Conservation (phyloP, 768 basidiomycete species). For the Suillus occidentalis region DNA sequence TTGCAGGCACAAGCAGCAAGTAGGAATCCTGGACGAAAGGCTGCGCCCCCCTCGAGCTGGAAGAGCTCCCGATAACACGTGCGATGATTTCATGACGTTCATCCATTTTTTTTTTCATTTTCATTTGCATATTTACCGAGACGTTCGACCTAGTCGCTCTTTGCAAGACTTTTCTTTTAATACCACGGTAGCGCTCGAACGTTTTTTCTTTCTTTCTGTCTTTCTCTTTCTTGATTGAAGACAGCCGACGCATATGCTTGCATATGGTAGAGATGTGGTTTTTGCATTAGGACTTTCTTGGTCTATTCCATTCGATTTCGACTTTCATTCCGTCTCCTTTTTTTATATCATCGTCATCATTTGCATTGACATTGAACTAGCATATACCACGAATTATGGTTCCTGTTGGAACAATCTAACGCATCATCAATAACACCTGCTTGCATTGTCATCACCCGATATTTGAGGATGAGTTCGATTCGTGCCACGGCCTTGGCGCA, state of each 20-base stretch:
- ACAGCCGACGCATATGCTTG: not conserved
- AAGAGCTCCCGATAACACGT: conserved; percentile 33
- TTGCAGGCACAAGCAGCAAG: conserved; percentile 16
- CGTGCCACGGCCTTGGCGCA: not conserved
- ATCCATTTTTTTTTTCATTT: not conserved
- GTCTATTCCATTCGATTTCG: not conserved
- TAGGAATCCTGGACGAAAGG: conserved; percentile 27
- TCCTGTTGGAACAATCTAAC: not conserved
- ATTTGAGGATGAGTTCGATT: not conserved
- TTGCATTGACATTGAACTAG: conserved; percentile 11
- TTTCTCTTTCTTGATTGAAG: not conserved
- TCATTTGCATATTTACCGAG: conserved; percentile 4
- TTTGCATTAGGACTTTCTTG: not conserved
- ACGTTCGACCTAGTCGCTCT: not conserved
- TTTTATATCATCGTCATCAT: not conserved
- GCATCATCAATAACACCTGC: not conserved
- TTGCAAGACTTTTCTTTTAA: not conserved
- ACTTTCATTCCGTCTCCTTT: not conserved
- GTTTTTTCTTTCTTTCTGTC: not conserved
- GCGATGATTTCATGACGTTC: not conserved
- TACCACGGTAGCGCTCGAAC: not conserved
- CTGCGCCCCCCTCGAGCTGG: conserved; percentile 67
- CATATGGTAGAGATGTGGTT: not conserved
- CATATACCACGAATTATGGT: conserved; percentile 6
- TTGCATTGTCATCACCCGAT: not conserved